Conservation (phyloP, 257 asterid species). For the Ilex asprella region DNA sequence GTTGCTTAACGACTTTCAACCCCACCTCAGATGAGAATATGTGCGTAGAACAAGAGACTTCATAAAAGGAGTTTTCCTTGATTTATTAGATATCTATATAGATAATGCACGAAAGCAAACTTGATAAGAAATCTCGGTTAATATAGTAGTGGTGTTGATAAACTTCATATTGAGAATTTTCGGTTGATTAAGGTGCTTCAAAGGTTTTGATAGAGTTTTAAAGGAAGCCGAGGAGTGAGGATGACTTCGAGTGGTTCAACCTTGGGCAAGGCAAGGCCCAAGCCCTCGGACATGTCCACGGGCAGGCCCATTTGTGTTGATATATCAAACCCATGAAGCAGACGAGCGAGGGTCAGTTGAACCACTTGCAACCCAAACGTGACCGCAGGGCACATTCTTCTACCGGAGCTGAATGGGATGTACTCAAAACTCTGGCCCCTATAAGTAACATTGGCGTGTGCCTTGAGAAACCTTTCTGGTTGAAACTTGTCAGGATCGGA, state of each 20-base stretch:
- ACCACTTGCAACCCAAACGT: conserved; percentile 29
- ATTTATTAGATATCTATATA: no score
- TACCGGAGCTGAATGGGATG: conserved; percentile 47
- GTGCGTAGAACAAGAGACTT: no score
- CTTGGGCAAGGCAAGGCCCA: conserved; percentile 46
- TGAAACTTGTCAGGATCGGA: conserved; percentile 27
- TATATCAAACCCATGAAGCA: conserved; percentile 44
- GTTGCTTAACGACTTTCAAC: no score
- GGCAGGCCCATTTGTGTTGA: conserved; percentile 18
- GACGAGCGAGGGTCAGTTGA: conserved; percentile 35
- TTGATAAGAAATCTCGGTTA: no score
- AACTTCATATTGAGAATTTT: neutral
- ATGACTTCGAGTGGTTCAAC: conserved; percentile 35
- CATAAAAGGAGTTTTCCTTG: no score
- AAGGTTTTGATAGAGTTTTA: conserved; percentile 24
- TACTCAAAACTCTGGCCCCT: conserved; percentile 39
- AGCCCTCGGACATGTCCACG: conserved; percentile 48
- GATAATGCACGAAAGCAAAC: no score
- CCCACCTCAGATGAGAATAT: no score
- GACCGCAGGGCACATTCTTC: conserved; percentile 52
- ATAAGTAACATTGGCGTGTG: conserved; percentile 9
- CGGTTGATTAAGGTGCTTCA: neutral
- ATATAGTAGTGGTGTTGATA: neutral
- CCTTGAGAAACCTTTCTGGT: conserved; percentile 41
- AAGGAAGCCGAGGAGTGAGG: conserved; percentile 35